Percentiles rank a stretch among this genome's conserved stretches.
Conservation (phyloP, 495 filamentous ascomycete genomes). For the Aspergillus sclerotioniger region DNA sequence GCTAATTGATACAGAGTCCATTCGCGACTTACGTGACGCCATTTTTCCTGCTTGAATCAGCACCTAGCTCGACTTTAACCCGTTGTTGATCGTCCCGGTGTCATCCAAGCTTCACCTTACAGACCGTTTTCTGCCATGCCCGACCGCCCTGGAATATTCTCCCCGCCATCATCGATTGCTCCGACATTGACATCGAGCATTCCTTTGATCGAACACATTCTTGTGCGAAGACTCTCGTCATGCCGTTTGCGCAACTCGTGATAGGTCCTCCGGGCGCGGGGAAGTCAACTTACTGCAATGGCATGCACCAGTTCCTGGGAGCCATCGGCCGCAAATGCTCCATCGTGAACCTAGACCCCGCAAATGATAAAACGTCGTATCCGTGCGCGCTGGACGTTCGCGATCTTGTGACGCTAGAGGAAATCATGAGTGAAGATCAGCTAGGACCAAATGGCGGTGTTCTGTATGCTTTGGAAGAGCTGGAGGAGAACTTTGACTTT, state of each 20-base stretch:
- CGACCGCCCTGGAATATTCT: slow-evolving; percentile 31
- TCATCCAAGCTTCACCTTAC: slow-evolving; percentile 29
- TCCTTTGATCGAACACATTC: not conserved
- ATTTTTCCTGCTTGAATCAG: slow-evolving; percentile 19
- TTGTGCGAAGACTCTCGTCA: slow-evolving; percentile 21
- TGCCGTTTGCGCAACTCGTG: slow-evolving; percentile 74
- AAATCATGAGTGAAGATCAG: slow-evolving; percentile 90
- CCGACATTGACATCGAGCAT: not conserved
- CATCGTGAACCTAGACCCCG: slow-evolving; percentile 93
- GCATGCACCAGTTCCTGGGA: slow-evolving; percentile 96
- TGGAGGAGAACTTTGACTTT: slow-evolving; percentile 91
- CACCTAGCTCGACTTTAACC: slow-evolving; percentile 9
- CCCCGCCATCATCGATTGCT: slow-evolving; percentile 31
- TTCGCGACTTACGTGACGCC: slow-evolving; percentile 37
- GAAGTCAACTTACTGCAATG: slow-evolving; percentile 97
- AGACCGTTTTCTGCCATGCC: slow-evolving; percentile 23
- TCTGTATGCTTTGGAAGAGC: slow-evolving; percentile 90
- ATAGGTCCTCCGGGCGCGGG: slow-evolving; percentile 91
- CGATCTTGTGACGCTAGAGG: slow-evolving; percentile 81
- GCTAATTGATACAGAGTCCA: not conserved
- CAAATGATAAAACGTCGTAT: slow-evolving; percentile 70
- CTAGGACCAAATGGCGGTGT: slow-evolving; percentile 91
- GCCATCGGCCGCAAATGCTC: slow-evolving; percentile 94
- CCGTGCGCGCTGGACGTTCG: slow-evolving; percentile 89
- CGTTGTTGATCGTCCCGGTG: slow-evolving; percentile 24